These are phyloP conservation scores for Fusarium sp. DNA, from an alignment of 2,329 filamentous ascomycete species.

Conservation along the genomic window DNA sequence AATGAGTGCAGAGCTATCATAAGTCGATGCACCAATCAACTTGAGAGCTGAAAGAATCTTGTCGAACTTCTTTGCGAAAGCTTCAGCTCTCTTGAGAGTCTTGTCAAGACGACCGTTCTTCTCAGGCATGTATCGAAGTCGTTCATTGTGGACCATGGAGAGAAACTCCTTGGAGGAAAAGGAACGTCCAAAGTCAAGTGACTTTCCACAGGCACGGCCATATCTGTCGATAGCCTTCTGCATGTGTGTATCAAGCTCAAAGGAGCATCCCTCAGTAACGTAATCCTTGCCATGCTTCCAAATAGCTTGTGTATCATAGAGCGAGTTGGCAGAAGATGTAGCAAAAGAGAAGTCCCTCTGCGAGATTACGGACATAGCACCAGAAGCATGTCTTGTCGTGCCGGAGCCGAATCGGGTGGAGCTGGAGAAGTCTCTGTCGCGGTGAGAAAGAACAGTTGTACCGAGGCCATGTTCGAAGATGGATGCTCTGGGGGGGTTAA, in stretches of 20 bases:
- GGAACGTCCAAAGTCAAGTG: not conserved
- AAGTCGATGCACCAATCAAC: not conserved
- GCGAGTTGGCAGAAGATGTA: not conserved
- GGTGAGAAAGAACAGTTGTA: not conserved
- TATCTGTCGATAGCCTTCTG: not conserved
- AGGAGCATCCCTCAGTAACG: not conserved
- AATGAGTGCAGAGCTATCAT: conserved; percentile 6
- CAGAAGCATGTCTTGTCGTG: not conserved
- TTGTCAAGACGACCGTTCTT: conserved; percentile 5
- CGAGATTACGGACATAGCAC: conserved; percentile 1
- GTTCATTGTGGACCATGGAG: not conserved
- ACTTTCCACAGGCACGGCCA: not conserved
- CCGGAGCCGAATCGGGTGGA: not conserved
- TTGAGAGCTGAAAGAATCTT: conserved; percentile 5
- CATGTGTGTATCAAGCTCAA: not conserved
- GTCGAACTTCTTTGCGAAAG: not conserved
- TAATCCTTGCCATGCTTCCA: not conserved
- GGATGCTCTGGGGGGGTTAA: too few relatives aligned
- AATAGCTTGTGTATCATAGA: conserved; percentile 4
- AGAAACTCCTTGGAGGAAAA: not conserved
- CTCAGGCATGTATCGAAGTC: conserved; percentile 6
- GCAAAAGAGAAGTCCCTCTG: conserved; percentile 2
- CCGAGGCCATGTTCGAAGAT: too few relatives aligned
- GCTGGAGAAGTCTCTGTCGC: not conserved
- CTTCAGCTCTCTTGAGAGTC: not conserved